Conservation (phyloP, 2,329 filamentous ascomycete species). For the Neodidymelliopsis sp. region DNA sequence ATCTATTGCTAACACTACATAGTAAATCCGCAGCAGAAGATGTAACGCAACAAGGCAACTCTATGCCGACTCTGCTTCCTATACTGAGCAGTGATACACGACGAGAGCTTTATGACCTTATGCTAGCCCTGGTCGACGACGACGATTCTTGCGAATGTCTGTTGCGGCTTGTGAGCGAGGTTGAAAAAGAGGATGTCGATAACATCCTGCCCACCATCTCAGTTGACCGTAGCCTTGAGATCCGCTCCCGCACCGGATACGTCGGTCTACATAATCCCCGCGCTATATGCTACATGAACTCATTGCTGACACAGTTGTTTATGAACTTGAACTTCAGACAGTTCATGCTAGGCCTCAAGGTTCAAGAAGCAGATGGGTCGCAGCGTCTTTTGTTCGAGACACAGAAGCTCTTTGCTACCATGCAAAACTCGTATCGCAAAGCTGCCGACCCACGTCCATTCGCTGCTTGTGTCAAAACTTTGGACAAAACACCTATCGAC, state of each 20-base stretch:
- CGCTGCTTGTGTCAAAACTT: slow-evolving; percentile 79
- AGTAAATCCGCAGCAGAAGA: neutral
- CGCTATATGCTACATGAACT: slow-evolving; percentile 98
- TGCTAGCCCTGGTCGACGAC: slow-evolving; percentile 45
- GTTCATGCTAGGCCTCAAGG: slow-evolving; percentile 72
- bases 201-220: slow-evolving; percentile 63
- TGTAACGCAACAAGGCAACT: neutral
- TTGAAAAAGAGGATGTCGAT: slow-evolving; percentile 51
- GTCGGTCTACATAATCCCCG: slow-evolving; percentile 91
- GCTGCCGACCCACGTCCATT: slow-evolving; percentile 76
- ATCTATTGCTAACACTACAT: neutral
- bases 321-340: slow-evolving; percentile 90
- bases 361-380: slow-evolving; percentile 62
- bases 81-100: slow-evolving; percentile 47
- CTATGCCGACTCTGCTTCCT: slow-evolving; percentile 24
- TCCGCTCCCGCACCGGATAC: slow-evolving; percentile 82
- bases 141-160: slow-evolving; percentile 36
- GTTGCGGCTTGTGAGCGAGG: slow-evolving; percentile 34
- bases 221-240: slow-evolving; percentile 69
- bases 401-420: slow-evolving; percentile 79
- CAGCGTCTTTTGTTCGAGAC: slow-evolving; percentile 79
- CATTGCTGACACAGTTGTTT: slow-evolving; percentile 90
- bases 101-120: slow-evolving; percentile 48
- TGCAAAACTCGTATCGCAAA: slow-evolving; percentile 83
- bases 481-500: slow-evolving; percentile 83